Evolutionary conservation across 1,139 yeast species (phyloP).

Genomic region (Yamadazyma kanchanaburiensis): DNA sequence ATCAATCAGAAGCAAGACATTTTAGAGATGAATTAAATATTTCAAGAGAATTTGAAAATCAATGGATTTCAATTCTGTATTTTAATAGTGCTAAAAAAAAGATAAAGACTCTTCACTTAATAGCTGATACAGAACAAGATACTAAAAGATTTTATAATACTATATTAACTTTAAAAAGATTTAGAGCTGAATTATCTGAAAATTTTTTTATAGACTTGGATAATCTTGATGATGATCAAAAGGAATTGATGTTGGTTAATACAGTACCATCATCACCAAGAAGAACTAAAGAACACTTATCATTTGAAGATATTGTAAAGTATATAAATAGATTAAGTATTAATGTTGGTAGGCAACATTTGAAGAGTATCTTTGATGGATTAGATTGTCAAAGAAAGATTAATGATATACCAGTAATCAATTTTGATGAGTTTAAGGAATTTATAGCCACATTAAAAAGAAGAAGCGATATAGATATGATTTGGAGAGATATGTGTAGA

Average conservation of each 20-base stretch:
- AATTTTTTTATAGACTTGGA: conserved; percentile 29
- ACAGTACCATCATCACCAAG: conserved; percentile 12
- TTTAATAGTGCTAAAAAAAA: conserved; percentile 55
- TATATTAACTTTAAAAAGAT: conserved; percentile 54
- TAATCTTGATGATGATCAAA: conserved; percentile 24
- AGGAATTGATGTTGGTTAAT: conserved; percentile 20
- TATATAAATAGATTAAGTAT: conserved; percentile 69
- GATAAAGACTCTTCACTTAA: conserved; percentile 62
- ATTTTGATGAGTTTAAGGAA: conserved; percentile 67
- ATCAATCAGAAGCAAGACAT: conserved; percentile 69
- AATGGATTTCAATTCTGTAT: conserved; percentile 83
- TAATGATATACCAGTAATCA: conserved; percentile 28
- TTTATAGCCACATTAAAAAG: conserved; percentile 55
- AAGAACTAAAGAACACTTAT: conserved; percentile 35
- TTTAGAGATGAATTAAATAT: conserved; percentile 83
- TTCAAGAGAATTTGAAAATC: conserved; percentile 57
- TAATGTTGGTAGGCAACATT: conserved; percentile 37
- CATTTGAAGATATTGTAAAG: conserved; percentile 64
- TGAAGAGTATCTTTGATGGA: conserved; percentile 39
- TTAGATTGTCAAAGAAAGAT: conserved; percentile 33
- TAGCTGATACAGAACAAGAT: conserved; percentile 65
- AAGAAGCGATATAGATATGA: conserved; percentile 27
- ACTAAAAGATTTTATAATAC: conserved; percentile 51
- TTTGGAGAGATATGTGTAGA: conserved; percentile 23
- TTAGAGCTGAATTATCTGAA: conserved; percentile 28